Conservation (phyloP, 2,329 filamentous ascomycete species). For the Paraphoma sp. region DNA sequence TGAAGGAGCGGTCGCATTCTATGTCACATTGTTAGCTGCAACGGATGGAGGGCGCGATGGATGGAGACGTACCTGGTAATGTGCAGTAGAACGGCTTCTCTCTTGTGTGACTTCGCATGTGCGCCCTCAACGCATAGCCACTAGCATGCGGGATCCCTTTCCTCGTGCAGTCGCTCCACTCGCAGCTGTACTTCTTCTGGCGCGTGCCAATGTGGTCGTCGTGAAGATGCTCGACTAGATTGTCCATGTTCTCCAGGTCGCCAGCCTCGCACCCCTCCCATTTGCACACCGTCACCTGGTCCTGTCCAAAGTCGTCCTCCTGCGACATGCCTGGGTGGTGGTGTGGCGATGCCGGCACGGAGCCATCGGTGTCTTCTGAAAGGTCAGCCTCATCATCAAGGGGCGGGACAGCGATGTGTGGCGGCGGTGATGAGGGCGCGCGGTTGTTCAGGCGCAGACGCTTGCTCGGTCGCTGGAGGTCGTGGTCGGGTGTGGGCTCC, state of each 20-base stretch:
- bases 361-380: constrained; percentile 89
- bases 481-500: constrained; percentile 52
- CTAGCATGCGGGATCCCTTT: constrained; percentile 94
- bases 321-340: constrained; percentile 50
- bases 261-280: constrained; percentile 60
- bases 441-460: constrained; percentile 45
- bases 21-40: constrained; percentile 9
- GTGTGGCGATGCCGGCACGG: constrained; percentile 62
- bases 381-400: constrained; percentile 65
- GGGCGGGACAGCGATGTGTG: constrained; percentile 15
- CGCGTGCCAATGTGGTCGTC: constrained; percentile 91
- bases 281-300: constrained; percentile 56
- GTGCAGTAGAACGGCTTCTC: constrained; percentile 99
- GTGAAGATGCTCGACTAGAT: constrained; percentile 66
- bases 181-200: constrained; percentile 97
- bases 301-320: constrained; percentile 51
- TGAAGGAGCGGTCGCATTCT: constrained; percentile 99
- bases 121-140: constrained; percentile 92
- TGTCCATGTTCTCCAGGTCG: constrained; percentile 58
- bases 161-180: constrained; percentile 88
- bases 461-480: constrained; percentile 51
- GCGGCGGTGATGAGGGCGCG: constrained; percentile 43
- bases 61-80: constrained; percentile 73
- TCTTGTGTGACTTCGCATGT: constrained; percentile 96
- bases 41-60: too few relatives aligned